phyloP scores from a whole-genome alignment of 768 basidiomycete genomes.

The Psilocybe cubensis region DNA sequence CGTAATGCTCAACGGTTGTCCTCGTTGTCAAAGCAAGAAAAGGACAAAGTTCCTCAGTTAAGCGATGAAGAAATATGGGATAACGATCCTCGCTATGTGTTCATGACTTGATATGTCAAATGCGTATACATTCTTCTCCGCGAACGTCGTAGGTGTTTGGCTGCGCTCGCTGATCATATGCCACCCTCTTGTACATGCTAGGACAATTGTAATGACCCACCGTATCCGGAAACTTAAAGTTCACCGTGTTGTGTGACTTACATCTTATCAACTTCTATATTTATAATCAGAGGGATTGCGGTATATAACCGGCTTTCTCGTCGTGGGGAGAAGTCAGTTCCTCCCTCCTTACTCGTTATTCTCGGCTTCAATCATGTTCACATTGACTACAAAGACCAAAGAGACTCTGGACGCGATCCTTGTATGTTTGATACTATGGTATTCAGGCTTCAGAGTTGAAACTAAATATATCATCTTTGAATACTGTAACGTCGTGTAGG shows the following conservation, averaged over 20 bases:
- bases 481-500: conserved; percentile 6
- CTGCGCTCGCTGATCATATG: too few species aligned
- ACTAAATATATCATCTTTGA: not conserved
- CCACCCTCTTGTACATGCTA: not conserved
- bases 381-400: conserved; percentile 13
- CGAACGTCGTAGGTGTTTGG: too few species aligned
- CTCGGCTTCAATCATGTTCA: conserved; percentile 2
- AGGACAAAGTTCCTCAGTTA: conserved; percentile 24
- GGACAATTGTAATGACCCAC: too few species aligned
- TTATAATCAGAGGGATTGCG: not conserved
- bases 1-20: conserved; percentile 31
- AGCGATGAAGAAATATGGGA: conserved; percentile 45
- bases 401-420: conserved; percentile 14
- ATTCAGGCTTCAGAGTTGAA: not conserved
- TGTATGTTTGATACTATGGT: conserved; percentile 9
- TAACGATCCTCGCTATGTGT: conserved; percentile 54
- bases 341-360: not conserved
- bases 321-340: conserved; percentile 3
- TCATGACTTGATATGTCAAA: conserved; percentile 43
- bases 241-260: too few species aligned
- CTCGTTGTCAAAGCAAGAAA: conserved; percentile 33
- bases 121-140: not conserved
- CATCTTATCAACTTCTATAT: not conserved
- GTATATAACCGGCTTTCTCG: not conserved
- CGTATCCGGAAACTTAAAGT: too few species aligned